Conservation (phyloP, 139 green algal species). For the Coelastrella sp. region DNA sequence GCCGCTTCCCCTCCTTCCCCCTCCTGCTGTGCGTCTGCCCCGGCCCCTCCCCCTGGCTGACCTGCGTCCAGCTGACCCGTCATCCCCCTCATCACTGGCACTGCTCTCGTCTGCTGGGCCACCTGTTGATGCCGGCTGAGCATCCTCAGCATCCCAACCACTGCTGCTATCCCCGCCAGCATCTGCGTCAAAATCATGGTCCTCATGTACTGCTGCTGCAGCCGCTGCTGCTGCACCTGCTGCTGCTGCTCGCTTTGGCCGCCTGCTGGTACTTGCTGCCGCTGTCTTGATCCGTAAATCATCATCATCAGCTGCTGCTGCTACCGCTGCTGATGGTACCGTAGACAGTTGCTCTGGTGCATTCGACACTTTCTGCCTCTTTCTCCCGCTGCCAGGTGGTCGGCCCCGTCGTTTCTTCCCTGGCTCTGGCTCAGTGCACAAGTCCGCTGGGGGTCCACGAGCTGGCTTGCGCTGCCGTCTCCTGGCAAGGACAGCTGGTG, state of each 20-base stretch:
- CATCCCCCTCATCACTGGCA: neutral
- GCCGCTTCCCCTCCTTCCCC: neutral
- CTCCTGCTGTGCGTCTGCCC: neutral
- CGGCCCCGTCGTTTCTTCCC: neutral
- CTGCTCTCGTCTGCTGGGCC: neutral
- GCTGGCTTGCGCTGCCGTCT: neutral
- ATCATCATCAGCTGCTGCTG: neutral
- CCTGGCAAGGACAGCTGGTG: neutral
- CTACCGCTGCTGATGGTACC: neutral
- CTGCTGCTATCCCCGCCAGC: neutral
- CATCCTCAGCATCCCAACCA: constrained; percentile 11
- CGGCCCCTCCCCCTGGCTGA: neutral
- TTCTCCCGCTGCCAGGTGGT: constrained; percentile 1
- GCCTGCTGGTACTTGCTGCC: neutral
- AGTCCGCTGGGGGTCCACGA: neutral
- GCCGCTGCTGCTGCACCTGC: constrained; percentile 13
- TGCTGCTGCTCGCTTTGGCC: neutral
- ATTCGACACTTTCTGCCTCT: no score
- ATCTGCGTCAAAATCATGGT: neutral
- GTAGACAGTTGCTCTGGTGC: neutral
- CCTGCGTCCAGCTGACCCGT: neutral
- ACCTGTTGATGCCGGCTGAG: neutral
- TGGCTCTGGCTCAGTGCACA: neutral
- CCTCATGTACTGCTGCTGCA: neutral
- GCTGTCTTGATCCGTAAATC: neutral